Conservation (phyloP, 768 basidiomycete genomes). For the Naganishia friedmannii region DNA sequence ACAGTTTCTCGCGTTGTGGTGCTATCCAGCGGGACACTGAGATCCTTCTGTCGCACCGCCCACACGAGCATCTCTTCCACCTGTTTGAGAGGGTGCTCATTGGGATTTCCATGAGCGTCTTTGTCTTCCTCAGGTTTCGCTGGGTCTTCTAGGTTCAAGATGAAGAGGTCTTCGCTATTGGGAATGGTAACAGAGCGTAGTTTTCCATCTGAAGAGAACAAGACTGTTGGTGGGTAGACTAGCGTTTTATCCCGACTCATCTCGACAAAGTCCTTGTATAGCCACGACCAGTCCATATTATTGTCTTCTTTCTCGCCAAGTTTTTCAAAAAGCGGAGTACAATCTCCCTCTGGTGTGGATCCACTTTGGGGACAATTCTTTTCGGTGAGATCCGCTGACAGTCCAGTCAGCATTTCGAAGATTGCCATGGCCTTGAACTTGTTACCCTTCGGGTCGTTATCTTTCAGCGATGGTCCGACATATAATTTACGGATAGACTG, state of each 20-base stretch:
- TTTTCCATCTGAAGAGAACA: not conserved
- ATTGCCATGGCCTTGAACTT: slow-evolving; percentile 19
- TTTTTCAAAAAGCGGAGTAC: not conserved
- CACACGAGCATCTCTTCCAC: not conserved
- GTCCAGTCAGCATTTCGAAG: slow-evolving; percentile 18
- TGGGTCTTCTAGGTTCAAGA: not conserved
- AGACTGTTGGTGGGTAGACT: not conserved
- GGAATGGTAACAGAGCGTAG: not conserved
- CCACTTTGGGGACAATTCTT: too few species aligned
- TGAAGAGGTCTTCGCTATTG: not conserved
- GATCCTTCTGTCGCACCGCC: not conserved
- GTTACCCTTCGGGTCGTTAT: slow-evolving; percentile 1
- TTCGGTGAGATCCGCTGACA: not conserved
- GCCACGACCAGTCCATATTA: not conserved
- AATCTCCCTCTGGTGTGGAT: too few species aligned
- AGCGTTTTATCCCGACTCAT: not conserved
- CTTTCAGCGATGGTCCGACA: not conserved
- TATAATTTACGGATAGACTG: not conserved
- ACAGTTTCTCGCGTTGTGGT: not conserved
- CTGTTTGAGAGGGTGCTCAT: not conserved
- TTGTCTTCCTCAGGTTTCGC: not conserved
- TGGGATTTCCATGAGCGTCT: too few species aligned
- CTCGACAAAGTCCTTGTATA: not conserved
- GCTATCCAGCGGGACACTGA: not conserved
- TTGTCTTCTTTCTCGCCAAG: not conserved